Evolutionary conservation across 148 eudicot genomes (phyloP), one percentile per base, ranked within the genome.

Genomic region (Polygonum maritimum): DNA sequence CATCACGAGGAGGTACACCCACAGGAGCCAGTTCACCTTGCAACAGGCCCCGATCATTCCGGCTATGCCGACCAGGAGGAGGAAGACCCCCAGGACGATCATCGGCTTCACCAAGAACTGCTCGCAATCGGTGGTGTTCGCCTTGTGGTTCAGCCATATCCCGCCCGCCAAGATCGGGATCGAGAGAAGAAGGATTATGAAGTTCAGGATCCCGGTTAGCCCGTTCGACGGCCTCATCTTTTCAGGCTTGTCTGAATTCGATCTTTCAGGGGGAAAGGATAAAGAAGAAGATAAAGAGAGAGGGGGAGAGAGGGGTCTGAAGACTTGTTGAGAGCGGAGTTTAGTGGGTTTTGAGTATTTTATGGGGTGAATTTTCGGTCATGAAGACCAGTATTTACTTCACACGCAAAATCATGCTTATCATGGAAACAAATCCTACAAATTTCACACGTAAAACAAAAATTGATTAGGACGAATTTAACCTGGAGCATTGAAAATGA

Each of bases 41-140:
- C 92, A 92, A 76, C 92, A 95, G 0, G 97, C 85, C 52, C 98
- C 99, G 48, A 92, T 57, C 1, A 92, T 74, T 0, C 99, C 99
- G 0, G 91, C 94, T 8, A 95, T 60, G 0, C 98, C 91, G 55
- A 92, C 89, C 0, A 91, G 12, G 80, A 95, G 76, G 39, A 95
- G 83, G 76, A 95, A 87, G 1, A 86, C 87, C 0, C 94, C 99
- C 12, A 92, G 76, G 0, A 82, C 88, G 1, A 95, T 88, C 0
- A 87, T 80, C 0, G 99, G 97, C 16, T 76, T 85, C 12, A 88
- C 85, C 15, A 95, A 79, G 77, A 85, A 89, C 19, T 84, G 75
- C 74, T 92, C 96, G 81, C 99, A 95, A 75, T 84, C 98, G 45
- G 91, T 82, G 70, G 86, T 74, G 71, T 67, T 16, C 40, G 83